Percentiles rank a stretch among this genome's conserved stretches.
phyloP scores from a whole-genome alignment of 345 rosid species.

The Erucastrum elatum region DNA sequence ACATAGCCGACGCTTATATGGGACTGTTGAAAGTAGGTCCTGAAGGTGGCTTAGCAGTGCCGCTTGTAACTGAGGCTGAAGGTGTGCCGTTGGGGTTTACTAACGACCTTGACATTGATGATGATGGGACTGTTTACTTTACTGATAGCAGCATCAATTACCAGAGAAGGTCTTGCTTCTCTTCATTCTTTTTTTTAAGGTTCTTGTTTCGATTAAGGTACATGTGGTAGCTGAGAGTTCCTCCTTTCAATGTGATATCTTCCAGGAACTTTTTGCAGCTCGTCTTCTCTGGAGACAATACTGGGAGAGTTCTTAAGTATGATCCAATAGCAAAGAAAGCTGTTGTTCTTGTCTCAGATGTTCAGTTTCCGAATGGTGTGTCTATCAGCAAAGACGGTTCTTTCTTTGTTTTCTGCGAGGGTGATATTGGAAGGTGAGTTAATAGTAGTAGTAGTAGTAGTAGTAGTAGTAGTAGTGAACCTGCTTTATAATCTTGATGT shows the following conservation, averaged over 20 bases:
- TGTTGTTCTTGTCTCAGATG: constrained; percentile 60
- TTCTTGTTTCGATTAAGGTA: neutral
- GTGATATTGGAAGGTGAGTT: constrained; percentile 61
- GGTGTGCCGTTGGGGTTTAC: constrained; percentile 77
- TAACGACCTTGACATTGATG: constrained; percentile 89
- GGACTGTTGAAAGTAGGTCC: constrained; percentile 93
- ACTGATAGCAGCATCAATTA: constrained; percentile 84
- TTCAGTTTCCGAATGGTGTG: constrained; percentile 86
- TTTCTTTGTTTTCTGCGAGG: constrained; percentile 74
- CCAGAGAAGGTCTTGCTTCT: constrained; percentile 64
- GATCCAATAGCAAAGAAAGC: constrained; percentile 66
- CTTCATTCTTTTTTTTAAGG: neutral
- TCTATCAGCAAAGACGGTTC: constrained; percentile 87
- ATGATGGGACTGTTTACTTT: constrained; percentile 80
- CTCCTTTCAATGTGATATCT: neutral
- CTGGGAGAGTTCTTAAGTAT: constrained; percentile 80
- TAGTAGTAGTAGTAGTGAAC: neutral
- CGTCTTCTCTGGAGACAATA: constrained; percentile 65
- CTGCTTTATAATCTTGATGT: neutral
- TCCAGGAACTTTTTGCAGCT: constrained; percentile 90
- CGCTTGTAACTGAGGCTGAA: constrained; percentile 73
- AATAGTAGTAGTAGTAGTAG: neutral
- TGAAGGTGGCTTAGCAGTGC: constrained; percentile 80
- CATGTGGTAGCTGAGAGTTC: neutral
- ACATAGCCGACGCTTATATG: constrained; percentile 90